These are phyloP conservation scores for Maudiozyma humilis DNA, from an alignment of 1,139 yeast genomes.

Conservation along the genomic window DNA sequence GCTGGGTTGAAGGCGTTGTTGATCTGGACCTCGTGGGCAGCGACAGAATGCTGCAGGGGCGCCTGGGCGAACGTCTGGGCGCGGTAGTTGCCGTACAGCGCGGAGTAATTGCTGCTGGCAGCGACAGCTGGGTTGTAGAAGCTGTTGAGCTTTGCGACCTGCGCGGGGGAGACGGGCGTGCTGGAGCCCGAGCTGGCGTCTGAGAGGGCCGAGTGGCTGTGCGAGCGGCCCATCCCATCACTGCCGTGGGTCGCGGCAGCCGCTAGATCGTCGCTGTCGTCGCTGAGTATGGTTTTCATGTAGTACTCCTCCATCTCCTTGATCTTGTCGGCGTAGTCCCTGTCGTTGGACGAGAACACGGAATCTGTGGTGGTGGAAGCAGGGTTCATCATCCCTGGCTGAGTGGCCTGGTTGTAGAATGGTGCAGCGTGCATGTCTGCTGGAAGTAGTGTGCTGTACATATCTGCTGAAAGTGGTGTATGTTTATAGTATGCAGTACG, in stretches of 20 bases:
- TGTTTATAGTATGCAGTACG: too few species aligned
- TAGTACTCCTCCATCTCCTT: slow-evolving; percentile 31
- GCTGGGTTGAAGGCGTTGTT: slow-evolving; percentile 16
- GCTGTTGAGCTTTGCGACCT: background rate
- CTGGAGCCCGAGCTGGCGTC: slow-evolving; percentile 7
- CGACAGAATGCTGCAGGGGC: background rate
- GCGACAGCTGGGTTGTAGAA: slow-evolving; percentile 3
- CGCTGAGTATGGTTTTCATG: slow-evolving; percentile 25
- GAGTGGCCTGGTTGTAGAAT: background rate
- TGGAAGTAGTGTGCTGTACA: too few species aligned
- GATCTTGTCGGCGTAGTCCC: slow-evolving; percentile 21
- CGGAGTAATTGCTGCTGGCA: background rate
- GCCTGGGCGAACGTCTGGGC: background rate
- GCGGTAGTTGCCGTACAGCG: background rate
- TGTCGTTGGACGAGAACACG: slow-evolving; percentile 21
- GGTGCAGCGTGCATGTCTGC: slow-evolving; percentile 3
- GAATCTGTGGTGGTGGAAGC: slow-evolving; percentile 15
- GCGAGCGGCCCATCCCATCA: background rate
- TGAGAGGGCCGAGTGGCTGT: background rate
- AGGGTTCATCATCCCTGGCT: background rate
- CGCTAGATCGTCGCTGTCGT: slow-evolving; percentile 12
- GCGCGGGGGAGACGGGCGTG: slow-evolving; percentile 4
- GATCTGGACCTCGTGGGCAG: slow-evolving; percentile 19
- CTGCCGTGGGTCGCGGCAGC: background rate
- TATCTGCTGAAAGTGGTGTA: too few species aligned